Evolutionary conservation across 371 early-diverging fungal species (phyloP).

Genomic region (Coemansia sp.): DNA sequence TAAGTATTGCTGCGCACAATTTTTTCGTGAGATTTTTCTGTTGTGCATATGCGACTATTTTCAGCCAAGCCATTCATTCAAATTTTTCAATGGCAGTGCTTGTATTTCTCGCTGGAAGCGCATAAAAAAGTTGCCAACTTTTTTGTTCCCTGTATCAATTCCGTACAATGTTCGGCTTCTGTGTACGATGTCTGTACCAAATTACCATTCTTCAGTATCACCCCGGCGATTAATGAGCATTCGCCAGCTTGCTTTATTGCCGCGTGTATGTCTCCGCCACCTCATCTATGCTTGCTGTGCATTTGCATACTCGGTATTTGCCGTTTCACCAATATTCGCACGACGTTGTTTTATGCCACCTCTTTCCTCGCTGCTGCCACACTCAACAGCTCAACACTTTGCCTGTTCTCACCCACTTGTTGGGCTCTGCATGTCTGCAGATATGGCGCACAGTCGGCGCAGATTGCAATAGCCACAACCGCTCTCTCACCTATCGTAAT

Average conservation of each 20-base stretch:
- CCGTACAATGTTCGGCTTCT: not conserved
- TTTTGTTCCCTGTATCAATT: not conserved
- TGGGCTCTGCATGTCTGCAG: not conserved
- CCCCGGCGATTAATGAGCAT: not conserved
- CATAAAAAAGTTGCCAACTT: not conserved
- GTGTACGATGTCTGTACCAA: not conserved
- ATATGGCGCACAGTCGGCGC: not conserved
- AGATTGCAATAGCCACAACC: not conserved
- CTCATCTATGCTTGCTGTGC: not conserved
- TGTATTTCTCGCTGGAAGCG: not conserved
- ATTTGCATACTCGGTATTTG: not conserved
- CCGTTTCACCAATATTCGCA: not conserved
- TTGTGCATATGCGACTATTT: not conserved
- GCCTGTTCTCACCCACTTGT: not conserved
- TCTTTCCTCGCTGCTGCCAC: not conserved
- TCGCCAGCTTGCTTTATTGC: not conserved
- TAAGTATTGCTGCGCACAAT: constrained; percentile 17
- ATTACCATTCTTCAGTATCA: not conserved
- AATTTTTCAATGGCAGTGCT: not conserved
- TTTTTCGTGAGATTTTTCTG: not conserved
- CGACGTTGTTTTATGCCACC: not conserved
- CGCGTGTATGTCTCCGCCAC: not conserved
- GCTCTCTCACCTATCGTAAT: not conserved
- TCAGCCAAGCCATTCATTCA: not conserved
- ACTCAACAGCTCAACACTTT: not conserved